These are phyloP conservation scores for Triticum monococcum DNA, from an alignment of 176 grass and related monocot genomes.

Conservation along the genomic window DNA sequence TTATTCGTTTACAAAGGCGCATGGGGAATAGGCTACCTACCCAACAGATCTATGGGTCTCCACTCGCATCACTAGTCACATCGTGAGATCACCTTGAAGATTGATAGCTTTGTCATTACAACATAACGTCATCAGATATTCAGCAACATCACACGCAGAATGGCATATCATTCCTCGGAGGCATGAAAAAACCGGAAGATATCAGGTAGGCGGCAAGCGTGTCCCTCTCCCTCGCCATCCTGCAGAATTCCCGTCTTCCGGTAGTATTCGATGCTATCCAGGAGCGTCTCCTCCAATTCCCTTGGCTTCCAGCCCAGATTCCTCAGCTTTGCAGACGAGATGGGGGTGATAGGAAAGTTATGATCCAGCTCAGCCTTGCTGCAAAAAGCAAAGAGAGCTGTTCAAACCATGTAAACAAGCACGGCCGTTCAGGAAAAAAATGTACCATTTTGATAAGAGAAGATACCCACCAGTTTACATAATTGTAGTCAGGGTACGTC, in stretches of 20 bases:
- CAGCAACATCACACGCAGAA: background rate
- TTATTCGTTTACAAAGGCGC: too few relatives aligned
- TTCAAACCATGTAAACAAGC: background rate
- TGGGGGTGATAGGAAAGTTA: background rate
- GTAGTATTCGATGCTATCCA: constrained; percentile 39
- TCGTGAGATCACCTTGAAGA: background rate
- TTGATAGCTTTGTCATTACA: background rate
- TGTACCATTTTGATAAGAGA: background rate
- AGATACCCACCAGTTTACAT: constrained; percentile 27
- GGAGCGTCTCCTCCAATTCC: constrained; percentile 43
- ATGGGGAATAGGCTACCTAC: too few relatives aligned
- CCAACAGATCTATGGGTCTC: too few relatives aligned
- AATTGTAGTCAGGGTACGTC: constrained; percentile 43
- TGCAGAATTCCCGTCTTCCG: constrained; percentile 35
- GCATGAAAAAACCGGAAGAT: background rate
- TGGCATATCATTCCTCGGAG: background rate
- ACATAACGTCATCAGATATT: background rate
- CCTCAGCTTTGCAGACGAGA: constrained; percentile 35
- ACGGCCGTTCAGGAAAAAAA: background rate
- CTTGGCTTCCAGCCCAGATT: constrained; percentile 48
- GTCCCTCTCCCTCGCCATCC: background rate
- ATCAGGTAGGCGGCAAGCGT: constrained; percentile 17
- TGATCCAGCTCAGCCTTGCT: constrained; percentile 21
- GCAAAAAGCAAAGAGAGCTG: background rate
- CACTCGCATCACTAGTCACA: too few relatives aligned